Conservation (phyloP, 2,329 filamentous ascomycete species). For the Dactylellina haptotyla region DNA sequence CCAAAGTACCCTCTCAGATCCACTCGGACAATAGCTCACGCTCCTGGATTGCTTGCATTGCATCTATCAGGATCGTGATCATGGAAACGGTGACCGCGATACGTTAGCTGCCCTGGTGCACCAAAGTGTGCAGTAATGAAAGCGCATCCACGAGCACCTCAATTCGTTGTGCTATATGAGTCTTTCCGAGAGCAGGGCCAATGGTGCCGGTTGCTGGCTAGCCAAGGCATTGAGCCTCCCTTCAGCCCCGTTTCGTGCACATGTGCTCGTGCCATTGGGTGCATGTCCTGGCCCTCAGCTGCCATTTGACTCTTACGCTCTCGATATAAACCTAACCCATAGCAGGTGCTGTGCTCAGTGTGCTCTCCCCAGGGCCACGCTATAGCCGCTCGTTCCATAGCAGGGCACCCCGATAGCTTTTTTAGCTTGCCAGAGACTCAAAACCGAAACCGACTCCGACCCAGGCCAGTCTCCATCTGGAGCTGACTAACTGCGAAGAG, state of each 20-base stretch:
- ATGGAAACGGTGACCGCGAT: neutral
- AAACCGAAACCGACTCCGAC: too few species aligned
- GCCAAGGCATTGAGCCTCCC: conserved; percentile 31
- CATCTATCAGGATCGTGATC: conserved; percentile 1
- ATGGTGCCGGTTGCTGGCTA: neutral
- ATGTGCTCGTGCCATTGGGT: conserved; percentile 27
- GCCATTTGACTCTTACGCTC: conserved; percentile 34
- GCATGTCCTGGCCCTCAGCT: conserved; percentile 23
- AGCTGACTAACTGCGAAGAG: conserved; percentile 27
- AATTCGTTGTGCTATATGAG: conserved; percentile 21
- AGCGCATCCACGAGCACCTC: conserved; percentile 11
- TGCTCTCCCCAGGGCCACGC: too few species aligned
- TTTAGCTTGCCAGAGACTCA: conserved; percentile 33
- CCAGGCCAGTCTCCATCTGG: too few species aligned
- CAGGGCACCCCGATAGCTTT: too few species aligned
- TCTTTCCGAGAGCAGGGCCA: neutral
- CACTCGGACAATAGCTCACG: conserved; percentile 16
- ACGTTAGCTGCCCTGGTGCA: neutral
- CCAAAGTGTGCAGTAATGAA: conserved; percentile 5
- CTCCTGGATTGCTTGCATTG: neutral
- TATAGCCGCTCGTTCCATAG: too few species aligned
- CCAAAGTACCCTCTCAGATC: conserved; percentile 18
- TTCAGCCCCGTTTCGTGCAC: conserved; percentile 26
- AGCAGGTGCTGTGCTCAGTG: conserved; percentile 25
- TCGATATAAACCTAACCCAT: conserved; percentile 25